These are phyloP conservation scores for Xylaria sp. DNA, from an alignment of 2,329 filamentous ascomycete genomes.

Conservation along the genomic window DNA sequence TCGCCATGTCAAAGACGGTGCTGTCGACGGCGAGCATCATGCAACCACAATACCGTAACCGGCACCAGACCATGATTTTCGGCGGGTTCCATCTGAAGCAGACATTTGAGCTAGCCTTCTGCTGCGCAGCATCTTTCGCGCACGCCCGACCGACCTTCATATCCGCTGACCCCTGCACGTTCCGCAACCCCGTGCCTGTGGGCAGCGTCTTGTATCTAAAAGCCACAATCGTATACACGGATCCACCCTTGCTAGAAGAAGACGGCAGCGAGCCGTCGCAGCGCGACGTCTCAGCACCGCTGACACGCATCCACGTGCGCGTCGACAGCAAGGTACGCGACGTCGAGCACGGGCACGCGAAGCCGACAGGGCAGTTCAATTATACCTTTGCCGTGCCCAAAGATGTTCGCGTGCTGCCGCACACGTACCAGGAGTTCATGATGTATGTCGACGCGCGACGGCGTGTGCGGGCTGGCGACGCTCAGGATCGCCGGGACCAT, in stretches of 20 bases:
- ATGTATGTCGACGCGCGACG: slow-evolving; percentile 56
- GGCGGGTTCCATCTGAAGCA: slow-evolving; percentile 79
- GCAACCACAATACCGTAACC: slow-evolving; percentile 68
- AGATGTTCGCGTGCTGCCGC: slow-evolving; percentile 52
- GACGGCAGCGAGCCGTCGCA: slow-evolving; percentile 58
- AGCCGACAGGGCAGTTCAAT: slow-evolving; percentile 78
- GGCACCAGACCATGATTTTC: slow-evolving; percentile 81
- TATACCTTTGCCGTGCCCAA: slow-evolving; percentile 65
- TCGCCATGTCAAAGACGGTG: slow-evolving; percentile 70
- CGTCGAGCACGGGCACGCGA: slow-evolving; percentile 69
- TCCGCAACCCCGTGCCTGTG: slow-evolving; percentile 79
- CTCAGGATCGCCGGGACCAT: slow-evolving; percentile 39
- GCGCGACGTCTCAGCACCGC: slow-evolving; percentile 41
- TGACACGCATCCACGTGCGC: slow-evolving; percentile 71
- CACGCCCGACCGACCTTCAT: slow-evolving; percentile 76
- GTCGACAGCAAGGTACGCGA: slow-evolving; percentile 78
- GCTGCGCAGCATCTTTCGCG: slow-evolving; percentile 75
- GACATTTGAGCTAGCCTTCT: slow-evolving; percentile 80
- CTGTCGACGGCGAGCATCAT: slow-evolving; percentile 74
- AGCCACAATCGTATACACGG: slow-evolving; percentile 76
- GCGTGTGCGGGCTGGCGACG: slow-evolving; percentile 50
- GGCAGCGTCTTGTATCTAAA: slow-evolving; percentile 80
- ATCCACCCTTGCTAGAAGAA: slow-evolving; percentile 60
- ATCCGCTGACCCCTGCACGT: slow-evolving; percentile 77
- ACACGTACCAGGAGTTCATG: slow-evolving; percentile 56